Evolutionary conservation across 768 basidiomycete species (phyloP).

Genomic region (Boletellus emodensis): DNA sequence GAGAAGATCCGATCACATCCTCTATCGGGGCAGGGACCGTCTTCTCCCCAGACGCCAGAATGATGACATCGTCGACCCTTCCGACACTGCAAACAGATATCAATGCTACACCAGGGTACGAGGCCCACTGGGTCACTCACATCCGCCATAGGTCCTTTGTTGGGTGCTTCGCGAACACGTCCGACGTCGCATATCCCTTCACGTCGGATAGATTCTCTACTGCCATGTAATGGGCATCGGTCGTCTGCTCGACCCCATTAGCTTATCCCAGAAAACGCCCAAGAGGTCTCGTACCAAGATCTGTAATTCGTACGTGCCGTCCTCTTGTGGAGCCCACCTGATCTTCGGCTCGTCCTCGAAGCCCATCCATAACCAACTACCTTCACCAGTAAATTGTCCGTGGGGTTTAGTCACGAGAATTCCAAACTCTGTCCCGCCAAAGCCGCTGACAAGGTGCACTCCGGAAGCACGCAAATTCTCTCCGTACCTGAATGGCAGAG

Average conservation of each 20-base stretch:
- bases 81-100: slow-evolving; percentile 17
- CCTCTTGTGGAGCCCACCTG: slow-evolving; percentile 32
- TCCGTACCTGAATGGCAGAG: slow-evolving; percentile 33
- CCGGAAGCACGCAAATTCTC: slow-evolving; percentile 33
- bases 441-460: slow-evolving; percentile 30
- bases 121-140: background rate
- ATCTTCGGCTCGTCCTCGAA: slow-evolving; percentile 19
- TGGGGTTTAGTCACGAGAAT: background rate
- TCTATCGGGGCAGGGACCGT: slow-evolving; percentile 29
- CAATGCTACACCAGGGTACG: background rate
- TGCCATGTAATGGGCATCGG: slow-evolving; percentile 7
- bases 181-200: slow-evolving; percentile 40
- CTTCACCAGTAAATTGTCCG: slow-evolving; percentile 11
- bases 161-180: slow-evolving; percentile 44
- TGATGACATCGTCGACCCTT: slow-evolving; percentile 36
- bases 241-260: slow-evolving; percentile 5
- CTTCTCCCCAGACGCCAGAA: slow-evolving; percentile 20
- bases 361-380: slow-evolving; percentile 37
- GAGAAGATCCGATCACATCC: slow-evolving; percentile 20
- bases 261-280: background rate
- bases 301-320: slow-evolving; percentile 36
- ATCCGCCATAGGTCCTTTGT: slow-evolving; percentile 39
- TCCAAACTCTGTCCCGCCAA: slow-evolving; percentile 35
- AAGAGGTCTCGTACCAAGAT: slow-evolving; percentile 28
- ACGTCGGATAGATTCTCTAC: slow-evolving; percentile 37